Base-by-base conservation (phyloP, 2,329 filamentous ascomycete species). In the Fusarium sambucinum region DNA sequence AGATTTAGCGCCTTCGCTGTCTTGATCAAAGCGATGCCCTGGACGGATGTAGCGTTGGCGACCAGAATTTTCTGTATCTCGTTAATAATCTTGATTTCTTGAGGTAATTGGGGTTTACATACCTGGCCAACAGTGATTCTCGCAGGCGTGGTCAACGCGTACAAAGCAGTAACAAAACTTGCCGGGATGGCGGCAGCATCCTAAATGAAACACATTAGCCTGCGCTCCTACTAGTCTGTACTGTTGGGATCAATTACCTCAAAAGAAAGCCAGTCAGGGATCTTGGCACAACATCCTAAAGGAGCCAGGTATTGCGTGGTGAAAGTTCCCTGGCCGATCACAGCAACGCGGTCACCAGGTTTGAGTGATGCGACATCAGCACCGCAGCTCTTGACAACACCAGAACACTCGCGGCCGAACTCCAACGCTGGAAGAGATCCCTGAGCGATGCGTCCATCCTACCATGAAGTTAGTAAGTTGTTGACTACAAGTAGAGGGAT, bases 341-440 rank as follows among this genome's bases (percentile, higher is more conserved):
- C 55, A 2, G 53, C 60, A 40, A 72, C 67, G 9, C 69, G 69
- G 57, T 72, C 69, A 17, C 69, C 69, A 11, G 60, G 67, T 0
- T 17, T 55, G 7, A 72, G 16, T 9, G 67, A 57, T 6, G 47
- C 32, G n/a, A 69, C 60, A 47, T 72, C 14, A 3, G 59, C 23
- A 14, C 60, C 69, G 19, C 67, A 72, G 1, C 37, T 66, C 4
- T 25, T 25, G 13, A 72, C 46, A 23, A 72, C 48, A 3, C 69
- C 69, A 5, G 69, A 66, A 12, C 69, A 72, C 41, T 72, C 69
- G 25, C 69, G 69, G n/a, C 69, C 67, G 13, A 72, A 72, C 7
- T 63, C 47, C 11, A 59, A 59, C 5, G 67, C 69, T 1, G 50
- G 54, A 37, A 72, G 60, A 25, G 69, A 72, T 16, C 69, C 69